These are phyloP conservation scores for Dothistroma septosporum DNA, from an alignment of 2,329 filamentous ascomycete genomes.

Conservation along the genomic window DNA sequence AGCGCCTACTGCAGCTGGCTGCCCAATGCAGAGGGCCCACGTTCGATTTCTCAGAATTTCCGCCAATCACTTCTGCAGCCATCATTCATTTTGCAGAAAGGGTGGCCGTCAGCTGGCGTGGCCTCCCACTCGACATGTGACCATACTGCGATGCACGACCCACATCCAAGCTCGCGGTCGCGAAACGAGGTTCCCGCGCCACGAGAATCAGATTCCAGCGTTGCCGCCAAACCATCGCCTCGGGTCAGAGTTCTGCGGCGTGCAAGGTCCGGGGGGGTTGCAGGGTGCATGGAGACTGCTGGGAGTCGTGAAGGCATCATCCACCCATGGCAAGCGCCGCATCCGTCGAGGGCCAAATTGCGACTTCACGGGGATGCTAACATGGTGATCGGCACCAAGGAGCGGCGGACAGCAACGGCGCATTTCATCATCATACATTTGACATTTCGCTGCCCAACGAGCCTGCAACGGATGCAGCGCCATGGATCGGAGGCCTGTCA, in stretches of 20 bases:
- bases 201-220: neutral
- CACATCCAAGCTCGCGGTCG: neutral
- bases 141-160: neutral
- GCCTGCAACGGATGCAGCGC: neutral
- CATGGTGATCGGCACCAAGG: slow-evolving; percentile 5
- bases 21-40: neutral
- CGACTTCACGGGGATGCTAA: neutral
- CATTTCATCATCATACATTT: slow-evolving; percentile 4
- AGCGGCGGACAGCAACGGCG: slow-evolving; percentile 4
- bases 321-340: neutral
- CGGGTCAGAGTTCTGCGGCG: neutral
- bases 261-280: neutral
- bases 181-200: slow-evolving; percentile 1
- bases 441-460: slow-evolving; percentile 2
- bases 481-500: neutral
- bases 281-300: neutral
- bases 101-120: neutral
- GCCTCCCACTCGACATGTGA: neutral
- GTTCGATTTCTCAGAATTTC: neutral
- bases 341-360: neutral
- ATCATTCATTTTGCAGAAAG: neutral
- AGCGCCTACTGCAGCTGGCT: neutral
- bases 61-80: neutral
- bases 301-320: neutral
- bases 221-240: neutral